phyloP scores from a whole-genome alignment of 768 basidiomycete genomes.

The Phylloporus rhodoxanthus region DNA sequence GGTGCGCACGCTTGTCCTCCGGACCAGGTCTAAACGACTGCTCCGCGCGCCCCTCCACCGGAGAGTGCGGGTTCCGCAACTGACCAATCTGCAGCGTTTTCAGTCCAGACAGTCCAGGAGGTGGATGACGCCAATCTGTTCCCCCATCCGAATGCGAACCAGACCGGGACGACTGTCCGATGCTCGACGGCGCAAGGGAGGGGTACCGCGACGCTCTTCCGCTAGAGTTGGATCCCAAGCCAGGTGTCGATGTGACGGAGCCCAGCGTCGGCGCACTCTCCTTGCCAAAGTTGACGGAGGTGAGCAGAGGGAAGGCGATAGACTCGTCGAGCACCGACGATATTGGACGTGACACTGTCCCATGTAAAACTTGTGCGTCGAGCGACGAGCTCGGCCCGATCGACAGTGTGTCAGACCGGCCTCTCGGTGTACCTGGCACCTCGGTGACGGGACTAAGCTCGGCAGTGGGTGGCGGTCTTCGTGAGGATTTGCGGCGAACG shows the following conservation, averaged over 20 bases:
- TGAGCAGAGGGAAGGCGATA: slow-evolving; percentile 16
- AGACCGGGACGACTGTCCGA: slow-evolving; percentile 3
- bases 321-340: slow-evolving; percentile 4
- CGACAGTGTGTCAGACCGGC: slow-evolving; percentile 1
- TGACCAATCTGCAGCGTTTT: slow-evolving; percentile 8
- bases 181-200: slow-evolving; percentile 21
- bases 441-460: slow-evolving; percentile 21
- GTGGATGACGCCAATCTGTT: slow-evolving; percentile 23
- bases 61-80: slow-evolving; percentile 20
- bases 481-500: slow-evolving; percentile 10
- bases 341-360: slow-evolving; percentile 4
- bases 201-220: slow-evolving; percentile 24
- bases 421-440: slow-evolving; percentile 5
- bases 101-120: slow-evolving; percentile 21
- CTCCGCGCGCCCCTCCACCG: slow-evolving; percentile 8
- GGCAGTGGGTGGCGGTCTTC: background rate
- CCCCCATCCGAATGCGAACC: slow-evolving; percentile 9
- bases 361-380: slow-evolving; percentile 8
- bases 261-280: slow-evolving; percentile 5
- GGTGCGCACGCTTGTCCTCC: slow-evolving; percentile 14
- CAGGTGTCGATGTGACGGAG: slow-evolving; percentile 15
- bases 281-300: slow-evolving; percentile 26
- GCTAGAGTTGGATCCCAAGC: slow-evolving; percentile 12
- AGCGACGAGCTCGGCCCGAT: slow-evolving; percentile 5
- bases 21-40: background rate